Percentiles rank a stretch among this genome's conserved stretches.
Conservation (phyloP, 1,284 basidiomycete species). For the Cerrena zonata region DNA sequence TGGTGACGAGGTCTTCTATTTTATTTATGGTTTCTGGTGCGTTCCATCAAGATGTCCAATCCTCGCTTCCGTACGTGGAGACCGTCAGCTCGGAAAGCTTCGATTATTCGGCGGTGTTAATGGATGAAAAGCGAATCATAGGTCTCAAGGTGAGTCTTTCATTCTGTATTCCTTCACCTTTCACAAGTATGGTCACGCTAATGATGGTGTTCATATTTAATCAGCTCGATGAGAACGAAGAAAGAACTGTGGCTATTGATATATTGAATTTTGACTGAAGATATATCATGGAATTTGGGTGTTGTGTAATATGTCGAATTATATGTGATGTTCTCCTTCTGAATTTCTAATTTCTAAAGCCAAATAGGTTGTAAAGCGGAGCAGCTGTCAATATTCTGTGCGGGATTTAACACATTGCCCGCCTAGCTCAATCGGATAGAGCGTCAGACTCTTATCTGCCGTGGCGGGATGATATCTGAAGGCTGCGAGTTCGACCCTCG, state of each 20-base stretch:
- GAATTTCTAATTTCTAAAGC: too few species aligned
- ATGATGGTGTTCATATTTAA: not conserved
- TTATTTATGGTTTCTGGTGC: not conserved
- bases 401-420: conserved; percentile 33
- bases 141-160: not conserved
- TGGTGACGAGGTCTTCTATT: not conserved
- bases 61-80: not conserved
- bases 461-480: conserved; percentile 49
- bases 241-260: not conserved
- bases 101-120: not conserved
- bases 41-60: not conserved
- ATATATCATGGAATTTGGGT: too few species aligned
- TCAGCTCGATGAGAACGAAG: not conserved
- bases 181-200: not conserved
- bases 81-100: not conserved
- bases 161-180: too few species aligned
- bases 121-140: not conserved
- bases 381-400: too few species aligned
- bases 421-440: conserved; percentile 85
- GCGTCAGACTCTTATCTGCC: conserved; percentile 67
- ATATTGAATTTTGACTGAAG: not conserved
- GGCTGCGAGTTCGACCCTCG: conserved; percentile 85
- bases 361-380: too few species aligned
- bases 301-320: too few species aligned
- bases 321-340: too few species aligned